Evolutionary conservation across 192 early-diverging fungal genomes (phyloP).

Genomic region (Umbelopsis vinacea): DNA sequence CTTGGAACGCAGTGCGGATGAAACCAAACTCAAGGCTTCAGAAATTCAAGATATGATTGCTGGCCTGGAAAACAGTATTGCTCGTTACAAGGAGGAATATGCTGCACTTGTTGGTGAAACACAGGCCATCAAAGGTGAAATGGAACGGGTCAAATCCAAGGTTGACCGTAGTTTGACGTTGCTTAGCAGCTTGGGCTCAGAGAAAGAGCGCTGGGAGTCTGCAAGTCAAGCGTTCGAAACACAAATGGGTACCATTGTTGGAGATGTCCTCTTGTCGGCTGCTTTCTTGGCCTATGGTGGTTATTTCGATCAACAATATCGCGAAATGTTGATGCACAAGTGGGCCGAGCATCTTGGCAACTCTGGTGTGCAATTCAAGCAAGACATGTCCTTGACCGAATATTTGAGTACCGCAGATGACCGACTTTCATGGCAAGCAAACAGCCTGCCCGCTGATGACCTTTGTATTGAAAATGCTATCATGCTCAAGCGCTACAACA

Average conservation of each 20-base stretch:
- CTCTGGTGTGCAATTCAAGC: slow-evolving; percentile 76
- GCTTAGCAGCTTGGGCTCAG: slow-evolving; percentile 87
- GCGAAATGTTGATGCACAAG: slow-evolving; percentile 74
- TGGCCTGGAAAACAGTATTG: slow-evolving; percentile 88
- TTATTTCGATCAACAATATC: slow-evolving; percentile 97
- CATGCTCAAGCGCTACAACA: slow-evolving; percentile 92
- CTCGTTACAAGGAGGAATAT: slow-evolving; percentile 96
- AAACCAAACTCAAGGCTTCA: slow-evolving; percentile 70
- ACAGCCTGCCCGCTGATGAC: slow-evolving; percentile 85
- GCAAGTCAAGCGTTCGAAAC: slow-evolving; percentile 89
- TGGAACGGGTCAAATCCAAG: slow-evolving; percentile 90
- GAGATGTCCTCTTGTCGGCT: slow-evolving; percentile 90
- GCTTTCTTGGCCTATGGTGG: slow-evolving; percentile 98
- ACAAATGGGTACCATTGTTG: slow-evolving; percentile 98
- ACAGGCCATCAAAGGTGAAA: slow-evolving; percentile 87
- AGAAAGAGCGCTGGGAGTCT: slow-evolving; percentile 91
- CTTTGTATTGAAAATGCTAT: slow-evolving; percentile 98
- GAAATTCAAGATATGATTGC: slow-evolving; percentile 79
- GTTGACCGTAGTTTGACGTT: slow-evolving; percentile 91
- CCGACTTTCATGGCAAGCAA: slow-evolving; percentile 86
- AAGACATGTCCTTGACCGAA: slow-evolving; percentile 83
- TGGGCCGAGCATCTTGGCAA: slow-evolving; percentile 77
- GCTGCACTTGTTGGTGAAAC: slow-evolving; percentile 94
- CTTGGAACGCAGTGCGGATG: slow-evolving; percentile 79
- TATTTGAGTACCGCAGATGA: slow-evolving; percentile 93